A percentile compares a stretch with the other conserved stretches of the same genome.
phyloP scores from a whole-genome alignment of 768 basidiomycete species.

The Galerina sulciceps region DNA sequence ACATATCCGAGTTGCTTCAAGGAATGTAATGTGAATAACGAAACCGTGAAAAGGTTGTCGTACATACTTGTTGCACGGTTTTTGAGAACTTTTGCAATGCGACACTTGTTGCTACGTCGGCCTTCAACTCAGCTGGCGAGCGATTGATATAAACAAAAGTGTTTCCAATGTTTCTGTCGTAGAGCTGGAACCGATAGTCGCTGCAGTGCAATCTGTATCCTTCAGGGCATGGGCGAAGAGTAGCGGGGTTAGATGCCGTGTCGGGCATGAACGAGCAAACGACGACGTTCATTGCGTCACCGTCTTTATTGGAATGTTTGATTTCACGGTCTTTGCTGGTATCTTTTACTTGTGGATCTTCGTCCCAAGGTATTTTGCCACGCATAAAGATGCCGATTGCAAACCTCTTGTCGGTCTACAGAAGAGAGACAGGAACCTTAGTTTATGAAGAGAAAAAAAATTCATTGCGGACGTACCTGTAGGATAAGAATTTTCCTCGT shows the following conservation, averaged over 20 bases:
- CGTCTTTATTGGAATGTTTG: conserved; percentile 31
- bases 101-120: conserved; percentile 60
- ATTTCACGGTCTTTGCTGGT: conserved; percentile 25
- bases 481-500: conserved; percentile 61
- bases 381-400: conserved; percentile 66
- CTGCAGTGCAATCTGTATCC: conserved; percentile 63
- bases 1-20: conserved; percentile 65
- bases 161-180: conserved; percentile 51
- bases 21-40: background rate
- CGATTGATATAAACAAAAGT: conserved; percentile 65
- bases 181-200: conserved; percentile 61
- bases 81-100: conserved; percentile 65
- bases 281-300: conserved; percentile 47
- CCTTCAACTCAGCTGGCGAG: conserved; percentile 45
- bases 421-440: background rate
- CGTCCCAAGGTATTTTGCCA: conserved; percentile 60
- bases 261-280: conserved; percentile 66
- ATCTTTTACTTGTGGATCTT: conserved; percentile 59
- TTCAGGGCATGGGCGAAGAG: conserved; percentile 50
- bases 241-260: conserved; percentile 49
- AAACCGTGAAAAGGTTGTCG: background rate
- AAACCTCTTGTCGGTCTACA: conserved; percentile 64
- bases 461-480: conserved; percentile 41
- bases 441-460: background rate
- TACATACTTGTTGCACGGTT: conserved; percentile 52